Base-by-base conservation (phyloP, 2,329 filamentous ascomycete genomes). In the Diaporthe longicolla region DNA sequence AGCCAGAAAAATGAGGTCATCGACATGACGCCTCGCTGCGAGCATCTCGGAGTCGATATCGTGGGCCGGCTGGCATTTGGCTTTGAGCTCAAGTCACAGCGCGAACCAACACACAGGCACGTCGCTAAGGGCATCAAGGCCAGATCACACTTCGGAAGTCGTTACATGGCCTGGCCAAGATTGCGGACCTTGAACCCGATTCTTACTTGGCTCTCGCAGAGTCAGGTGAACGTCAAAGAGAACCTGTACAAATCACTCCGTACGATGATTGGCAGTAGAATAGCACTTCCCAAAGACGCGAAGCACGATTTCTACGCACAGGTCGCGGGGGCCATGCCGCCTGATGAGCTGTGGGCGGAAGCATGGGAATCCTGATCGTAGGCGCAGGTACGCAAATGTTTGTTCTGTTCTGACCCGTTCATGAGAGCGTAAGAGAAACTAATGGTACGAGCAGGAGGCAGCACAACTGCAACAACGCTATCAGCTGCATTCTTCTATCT, bases 11-110 rank as follows among this genome's bases (percentile, higher is more conserved):
- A 43, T 5, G 57, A 65, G 15, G 32, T 26, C 8, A 19, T 71
- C 9, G 11, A 65, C n/a, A 71, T 71, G 58, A 21, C 70, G 3
- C 70, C 26, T 9, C 26, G 10, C 15, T 71, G 70, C 11, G 24
- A 37, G 43, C 66, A 65, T 2, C 71, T 78, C 0, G 75, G 75
- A 8, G 11, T 50, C 1, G 77, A 78, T 40, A 70, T 77, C 11
- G 72, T 76, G 0, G 75, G 72, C 8, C 76, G 63, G 10, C 71
- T 78, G 4, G 75, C 73, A 1, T 78, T 78, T 45, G 77, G 76
- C 19, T 77, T 71, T 54, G 29, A 69, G 10, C 70, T 78, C 1
- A 73, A 77, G 5, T 50, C 73, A 24, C 76, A 78, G 50, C 77
- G 73, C 1, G 71, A 74, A 3, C 32, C 58, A 10, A 70, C 59